Evolutionary conservation across 2,329 filamentous ascomycete species (phyloP), one percentile per base, ranked within the genome.

Genomic region (Uncinocarpus reesii): DNA sequence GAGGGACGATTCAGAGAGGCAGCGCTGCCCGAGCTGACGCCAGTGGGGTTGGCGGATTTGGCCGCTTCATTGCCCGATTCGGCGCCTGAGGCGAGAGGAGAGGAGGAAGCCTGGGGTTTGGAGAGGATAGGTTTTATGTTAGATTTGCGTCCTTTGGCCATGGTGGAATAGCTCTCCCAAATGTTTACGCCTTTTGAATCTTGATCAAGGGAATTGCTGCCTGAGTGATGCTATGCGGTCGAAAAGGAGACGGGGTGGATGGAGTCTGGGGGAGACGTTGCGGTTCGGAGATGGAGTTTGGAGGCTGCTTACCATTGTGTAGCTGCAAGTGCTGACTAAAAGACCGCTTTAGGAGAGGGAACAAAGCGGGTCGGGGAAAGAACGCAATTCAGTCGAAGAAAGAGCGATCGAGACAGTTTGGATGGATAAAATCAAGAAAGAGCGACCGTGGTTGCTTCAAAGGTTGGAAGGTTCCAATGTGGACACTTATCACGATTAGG

Each of bases 1-100:
- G 86, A 83, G 49, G 86, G 82, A 56, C 90, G 86, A 62, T 78
- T 81, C 63, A 81, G 78, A 64, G 78, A 80, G 52, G 81, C 76
- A 69, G 84, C 58, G 79, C 75, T 41, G 57, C 75, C 74, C 57
- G 76, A 74, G 52, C 74, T 71, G 56, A 72, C 65, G 54, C 67
- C 67, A 45, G 62, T 63, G 52, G 60, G 47, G 34, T 47, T 47
- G 31, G 53, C 52, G 32, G 64, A 62, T 58, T 68, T 68, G 55
- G 70, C 65, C 54, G 72, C 71, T 63, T 72, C 74, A 55, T 68
- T 70, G 52, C 80, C 80, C 42, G 81, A 83, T 52, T 71, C 67
- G 36, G 67, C 60, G 48, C 67, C 69, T 35, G 68, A 71, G 53
- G 48, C 66, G 65, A 49, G 67, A 69, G 58, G 66, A 67, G 58